phyloP scores from a whole-genome alignment of 2,329 filamentous ascomycete genomes.

The Claviceps humidiphila region DNA sequence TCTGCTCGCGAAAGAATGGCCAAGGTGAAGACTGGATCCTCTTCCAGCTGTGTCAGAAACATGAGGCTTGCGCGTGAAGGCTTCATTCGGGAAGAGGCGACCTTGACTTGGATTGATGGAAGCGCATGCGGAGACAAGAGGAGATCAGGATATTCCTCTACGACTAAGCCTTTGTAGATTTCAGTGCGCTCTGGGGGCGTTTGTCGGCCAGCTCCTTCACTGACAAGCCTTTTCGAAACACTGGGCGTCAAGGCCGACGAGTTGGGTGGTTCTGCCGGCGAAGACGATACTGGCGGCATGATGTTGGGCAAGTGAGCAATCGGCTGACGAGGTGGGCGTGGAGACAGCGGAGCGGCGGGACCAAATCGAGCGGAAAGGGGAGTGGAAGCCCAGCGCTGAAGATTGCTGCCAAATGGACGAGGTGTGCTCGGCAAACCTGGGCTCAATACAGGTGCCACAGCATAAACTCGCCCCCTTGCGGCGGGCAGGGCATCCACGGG shows the following conservation, averaged over 20 bases:
- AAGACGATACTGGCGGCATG: conserved; percentile 48
- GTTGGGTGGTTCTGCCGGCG: conserved; percentile 6
- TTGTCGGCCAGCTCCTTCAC: neutral
- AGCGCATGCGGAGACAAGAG: conserved; percentile 80
- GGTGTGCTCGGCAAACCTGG: conserved; percentile 48
- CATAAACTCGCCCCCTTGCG: conserved; percentile 19
- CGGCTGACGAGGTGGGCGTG: conserved; percentile 59
- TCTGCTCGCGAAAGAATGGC: conserved; percentile 70
- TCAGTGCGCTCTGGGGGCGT: conserved; percentile 28
- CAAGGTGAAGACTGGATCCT: conserved; percentile 88
- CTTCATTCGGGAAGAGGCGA: conserved; percentile 88
- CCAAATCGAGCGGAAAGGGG: conserved; percentile 48
- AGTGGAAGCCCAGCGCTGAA: conserved; percentile 37
- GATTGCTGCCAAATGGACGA: conserved; percentile 39
- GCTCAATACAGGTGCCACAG: conserved; percentile 37
- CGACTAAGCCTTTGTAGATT: conserved; percentile 66
- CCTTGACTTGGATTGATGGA: conserved; percentile 70
- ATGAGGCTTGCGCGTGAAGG: conserved; percentile 79
- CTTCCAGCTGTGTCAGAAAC: conserved; percentile 66
- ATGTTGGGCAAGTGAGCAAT: conserved; percentile 55
- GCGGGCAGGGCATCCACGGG: conserved; percentile 41
- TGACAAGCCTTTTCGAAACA: conserved; percentile 1
- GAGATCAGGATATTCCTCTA: conserved; percentile 76
- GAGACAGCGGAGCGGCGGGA: conserved; percentile 48
- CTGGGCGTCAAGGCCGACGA: conserved; percentile 2